phyloP scores from a whole-genome alignment of 495 filamentous ascomycete genomes.

The Podospora appendiculata region DNA sequence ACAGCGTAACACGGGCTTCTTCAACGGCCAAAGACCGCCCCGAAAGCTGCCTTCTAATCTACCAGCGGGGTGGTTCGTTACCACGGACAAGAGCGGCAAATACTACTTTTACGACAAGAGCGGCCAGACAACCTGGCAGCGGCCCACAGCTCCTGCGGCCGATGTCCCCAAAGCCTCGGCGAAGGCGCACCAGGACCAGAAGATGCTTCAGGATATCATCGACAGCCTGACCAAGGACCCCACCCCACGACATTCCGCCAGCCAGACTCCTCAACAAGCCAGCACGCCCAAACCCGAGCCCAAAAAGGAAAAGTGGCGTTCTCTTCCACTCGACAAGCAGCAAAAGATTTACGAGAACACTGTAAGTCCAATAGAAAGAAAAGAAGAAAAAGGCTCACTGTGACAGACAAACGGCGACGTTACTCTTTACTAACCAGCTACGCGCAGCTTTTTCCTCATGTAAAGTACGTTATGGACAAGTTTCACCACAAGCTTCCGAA shows the following conservation, averaged over 20 bases:
- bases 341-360: constrained; percentile 92
- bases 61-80: constrained; percentile 74
- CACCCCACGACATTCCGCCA: constrained; percentile 35
- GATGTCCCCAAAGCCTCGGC: constrained; percentile 57
- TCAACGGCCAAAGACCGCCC: constrained; percentile 46
- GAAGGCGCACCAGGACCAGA: constrained; percentile 45
- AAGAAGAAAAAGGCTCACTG: too few species aligned
- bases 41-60: constrained; percentile 50
- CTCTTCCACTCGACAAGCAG: constrained; percentile 71
- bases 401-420: not conserved
- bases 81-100: constrained; percentile 53
- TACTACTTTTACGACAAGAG: constrained; percentile 74
- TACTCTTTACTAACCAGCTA: constrained; percentile 16
- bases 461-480: constrained; percentile 78
- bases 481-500: constrained; percentile 77
- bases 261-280: constrained; percentile 58
- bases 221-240: constrained; percentile 67
- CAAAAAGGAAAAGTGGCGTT: constrained; percentile 77
- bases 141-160: constrained; percentile 59
- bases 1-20: constrained; percentile 52
- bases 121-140: constrained; percentile 71
- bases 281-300: constrained; percentile 52
- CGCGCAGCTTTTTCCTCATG: constrained; percentile 65
- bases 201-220: constrained; percentile 73
- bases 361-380: constrained; percentile 47